Conservation (phyloP, 148 eudicot genomes). For the Polygonum aviculare region DNA sequence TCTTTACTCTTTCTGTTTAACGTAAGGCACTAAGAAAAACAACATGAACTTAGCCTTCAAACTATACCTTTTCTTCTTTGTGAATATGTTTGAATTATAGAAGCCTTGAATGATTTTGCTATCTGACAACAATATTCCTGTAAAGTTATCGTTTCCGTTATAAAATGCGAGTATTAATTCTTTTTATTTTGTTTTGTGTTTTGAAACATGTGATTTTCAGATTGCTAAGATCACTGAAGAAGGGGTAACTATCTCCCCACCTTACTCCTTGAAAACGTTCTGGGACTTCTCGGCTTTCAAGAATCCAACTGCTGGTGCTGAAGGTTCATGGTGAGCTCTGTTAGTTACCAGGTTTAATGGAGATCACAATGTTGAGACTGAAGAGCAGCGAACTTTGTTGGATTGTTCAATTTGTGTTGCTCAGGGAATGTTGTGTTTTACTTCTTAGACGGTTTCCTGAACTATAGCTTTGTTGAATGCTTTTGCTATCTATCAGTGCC, state of each 20-base stretch:
- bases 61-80: background rate
- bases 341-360: background rate
- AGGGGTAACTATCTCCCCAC: slow-evolving; percentile 52
- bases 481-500: background rate
- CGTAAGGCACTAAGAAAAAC: background rate
- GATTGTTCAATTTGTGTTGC: background rate
- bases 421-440: background rate
- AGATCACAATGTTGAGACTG: background rate
- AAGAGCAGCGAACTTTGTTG: background rate
- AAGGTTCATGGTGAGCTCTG: slow-evolving; percentile 63
- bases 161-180: background rate
- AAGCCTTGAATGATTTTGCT: background rate
- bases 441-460: background rate
- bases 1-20: background rate
- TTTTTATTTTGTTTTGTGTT: background rate
- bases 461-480: background rate
- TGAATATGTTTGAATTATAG: background rate
- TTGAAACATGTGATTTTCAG: slow-evolving; percentile 27
- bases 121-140: background rate
- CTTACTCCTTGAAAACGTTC: slow-evolving; percentile 69
- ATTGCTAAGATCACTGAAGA: slow-evolving; percentile 83
- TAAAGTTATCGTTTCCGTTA: background rate
- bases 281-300: slow-evolving; percentile 68
- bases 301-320: slow-evolving; percentile 72
- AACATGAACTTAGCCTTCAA: background rate